Evolutionary conservation across 2,329 filamentous ascomycete species (phyloP), one percentile per base, ranked within the genome.

Genomic region (Ophiostoma sp.): DNA sequence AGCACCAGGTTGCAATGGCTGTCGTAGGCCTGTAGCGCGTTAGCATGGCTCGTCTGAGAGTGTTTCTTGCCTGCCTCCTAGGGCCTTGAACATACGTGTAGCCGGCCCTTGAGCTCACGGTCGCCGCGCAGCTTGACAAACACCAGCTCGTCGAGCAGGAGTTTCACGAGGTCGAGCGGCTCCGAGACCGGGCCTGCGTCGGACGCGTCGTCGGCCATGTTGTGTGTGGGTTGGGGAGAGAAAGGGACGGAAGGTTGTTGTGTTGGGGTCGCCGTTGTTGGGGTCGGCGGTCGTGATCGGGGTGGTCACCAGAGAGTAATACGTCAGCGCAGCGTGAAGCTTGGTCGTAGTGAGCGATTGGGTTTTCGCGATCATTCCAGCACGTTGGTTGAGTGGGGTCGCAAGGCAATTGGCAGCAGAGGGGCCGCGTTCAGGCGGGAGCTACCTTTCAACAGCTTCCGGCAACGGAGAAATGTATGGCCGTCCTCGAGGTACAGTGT

Each of bases 121-220:
- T 99, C 96, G 78, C 96, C 96, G 80, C 96, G 90, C 77, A 99
- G 88, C 88, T 98, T 98, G 77, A 99, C 95, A 83, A 98, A 97
- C 70, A 99, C 96, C 63, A 96, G 90, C 83, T 99, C 96, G 82
- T 98, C 95, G 66, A 99, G 89, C 78, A 95, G 93, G 73, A 99
- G 89, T 78, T 95, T 93, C 78, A 99, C 96, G 57, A 99, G 90
- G 83, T 98, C 96, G 80, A 99, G 92, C 72, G 97, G 95, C 85
- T 99, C 95, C 25, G 95, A 91, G 73, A 94, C 92, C 73, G 92
- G 88, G 78, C 87, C 86, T 74, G 89, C 86, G 77, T 91, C 90
- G 80, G 94, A 92, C 80, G 92, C 93, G 76, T 87, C 88, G 83
- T 97, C 95, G 78, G 95, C 93, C 95, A 98, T 63, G 7, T 33